These are phyloP conservation scores for Cinnamomum chago DNA, from an alignment of 164 flowering plant species.

Conservation along the genomic window DNA sequence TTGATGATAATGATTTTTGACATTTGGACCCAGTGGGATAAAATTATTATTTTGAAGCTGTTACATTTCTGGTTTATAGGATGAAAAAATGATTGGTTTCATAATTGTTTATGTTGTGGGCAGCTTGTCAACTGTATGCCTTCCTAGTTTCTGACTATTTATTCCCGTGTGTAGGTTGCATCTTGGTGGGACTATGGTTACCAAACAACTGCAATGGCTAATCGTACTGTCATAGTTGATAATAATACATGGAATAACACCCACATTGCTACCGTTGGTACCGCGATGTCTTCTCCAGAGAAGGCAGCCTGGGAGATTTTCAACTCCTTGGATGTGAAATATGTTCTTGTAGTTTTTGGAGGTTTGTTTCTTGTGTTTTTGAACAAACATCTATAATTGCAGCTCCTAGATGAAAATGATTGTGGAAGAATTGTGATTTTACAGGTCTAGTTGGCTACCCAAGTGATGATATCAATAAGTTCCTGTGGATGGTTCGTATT, in stretches of 20 bases:
- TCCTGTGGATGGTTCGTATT: conserved; percentile 99
- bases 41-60: neutral
- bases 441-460: conserved; percentile 98
- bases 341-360: conserved; percentile 99
- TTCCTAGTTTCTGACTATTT: neutral
- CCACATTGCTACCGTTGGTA: conserved; percentile 99
- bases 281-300: conserved; percentile 99
- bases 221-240: conserved; percentile 96
- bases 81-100: too few species aligned
- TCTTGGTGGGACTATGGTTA: conserved; percentile 99
- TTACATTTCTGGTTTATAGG: too few species aligned
- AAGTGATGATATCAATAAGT: conserved; percentile 97
- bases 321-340: conserved; percentile 96
- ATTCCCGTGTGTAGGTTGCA: conserved; percentile 72
- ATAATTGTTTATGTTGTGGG: too few species aligned
- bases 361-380: conserved; percentile 38
- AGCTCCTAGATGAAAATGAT: neutral
- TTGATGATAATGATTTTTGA: neutral
- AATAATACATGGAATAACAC: conserved; percentile 99
- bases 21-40: neutral
- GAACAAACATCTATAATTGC: neutral
- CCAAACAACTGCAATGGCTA: conserved; percentile 99
- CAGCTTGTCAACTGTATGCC: neutral
- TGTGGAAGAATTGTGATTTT: conserved; percentile 16
- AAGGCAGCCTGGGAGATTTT: conserved; percentile 99